phyloP scores from a whole-genome alignment of 108 stramenopile genomes.

The Pseudonitzschia multiseries region DNA sequence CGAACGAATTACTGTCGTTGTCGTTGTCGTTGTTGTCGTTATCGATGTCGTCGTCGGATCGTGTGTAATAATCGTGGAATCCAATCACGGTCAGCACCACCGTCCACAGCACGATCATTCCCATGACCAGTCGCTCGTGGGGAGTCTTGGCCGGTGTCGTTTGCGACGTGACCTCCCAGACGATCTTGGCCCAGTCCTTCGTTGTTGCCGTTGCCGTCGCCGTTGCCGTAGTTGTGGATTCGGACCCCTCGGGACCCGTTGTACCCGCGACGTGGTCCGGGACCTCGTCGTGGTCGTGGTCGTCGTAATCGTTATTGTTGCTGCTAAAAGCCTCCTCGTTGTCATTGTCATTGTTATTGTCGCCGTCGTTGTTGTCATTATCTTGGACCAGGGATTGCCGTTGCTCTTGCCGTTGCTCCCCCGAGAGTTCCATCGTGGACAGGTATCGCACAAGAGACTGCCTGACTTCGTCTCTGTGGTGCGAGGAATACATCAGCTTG shows the following conservation, averaged over 20 bases:
- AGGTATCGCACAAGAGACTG: conserved; percentile 40
- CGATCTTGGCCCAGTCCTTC: conserved; percentile 43
- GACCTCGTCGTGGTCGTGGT: background rate
- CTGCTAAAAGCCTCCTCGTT: background rate
- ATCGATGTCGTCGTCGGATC: background rate
- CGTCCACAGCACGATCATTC: conserved; percentile 49
- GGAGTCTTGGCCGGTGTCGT: conserved; percentile 55
- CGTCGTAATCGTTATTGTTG: background rate
- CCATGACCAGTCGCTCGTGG: conserved; percentile 63
- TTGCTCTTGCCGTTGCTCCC: background rate
- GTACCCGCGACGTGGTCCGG: background rate
- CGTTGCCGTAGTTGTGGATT: conserved; percentile 12
- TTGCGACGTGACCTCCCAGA: conserved; percentile 62
- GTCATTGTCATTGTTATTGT: conserved; percentile 22
- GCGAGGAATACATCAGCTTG: conserved; percentile 64
- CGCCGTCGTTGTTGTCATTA: conserved; percentile 14
- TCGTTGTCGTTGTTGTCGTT: background rate
- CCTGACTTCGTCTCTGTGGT: conserved; percentile 35
- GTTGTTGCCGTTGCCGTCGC: background rate
- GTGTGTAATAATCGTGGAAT: conserved; percentile 11
- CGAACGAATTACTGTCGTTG: background rate
- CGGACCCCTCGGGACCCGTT: background rate
- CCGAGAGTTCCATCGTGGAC: background rate
- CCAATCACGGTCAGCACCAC: conserved; percentile 38
- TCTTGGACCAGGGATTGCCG: background rate